A percentile compares a stretch with the other conserved stretches of the same genome.
Conservation (phyloP, 805 yeast species). For the Teunomyces atbi region DNA sequence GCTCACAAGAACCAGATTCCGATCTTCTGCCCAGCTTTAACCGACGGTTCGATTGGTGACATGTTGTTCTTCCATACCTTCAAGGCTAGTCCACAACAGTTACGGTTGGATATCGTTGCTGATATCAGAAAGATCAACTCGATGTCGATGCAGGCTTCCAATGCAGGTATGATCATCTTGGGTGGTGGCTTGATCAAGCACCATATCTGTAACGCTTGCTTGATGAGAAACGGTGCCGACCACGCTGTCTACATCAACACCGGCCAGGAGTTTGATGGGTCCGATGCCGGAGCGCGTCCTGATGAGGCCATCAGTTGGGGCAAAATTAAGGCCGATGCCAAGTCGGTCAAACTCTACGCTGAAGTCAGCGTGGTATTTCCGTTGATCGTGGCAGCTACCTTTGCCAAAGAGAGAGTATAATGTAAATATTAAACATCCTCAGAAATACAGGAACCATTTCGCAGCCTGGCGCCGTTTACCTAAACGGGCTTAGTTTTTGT, state of each 20-base stretch:
- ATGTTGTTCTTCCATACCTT: slow-evolving; percentile 98
- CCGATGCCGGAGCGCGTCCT: slow-evolving; percentile 99
- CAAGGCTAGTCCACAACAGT: slow-evolving; percentile 85
- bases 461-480: not conserved
- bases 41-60: slow-evolving; percentile 98
- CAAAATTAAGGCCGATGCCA: slow-evolving; percentile 92
- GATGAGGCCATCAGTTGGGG: slow-evolving; percentile 99
- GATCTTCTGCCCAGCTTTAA: slow-evolving; percentile 93
- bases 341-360: slow-evolving; percentile 86
- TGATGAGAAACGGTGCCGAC: slow-evolving; percentile 99
- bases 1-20: slow-evolving; percentile 97
- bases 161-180: slow-evolving; percentile 92
- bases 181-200: slow-evolving; percentile 98
- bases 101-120: slow-evolving; percentile 88
- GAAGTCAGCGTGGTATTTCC: slow-evolving; percentile 96
- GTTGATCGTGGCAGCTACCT: slow-evolving; percentile 95
- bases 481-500: not conserved
- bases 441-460: too few species aligned
- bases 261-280: slow-evolving; percentile 98
- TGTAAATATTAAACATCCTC: not conserved
- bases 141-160: slow-evolving; percentile 90
- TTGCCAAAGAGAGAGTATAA: slow-evolving; percentile 56
- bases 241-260: slow-evolving; percentile 96
- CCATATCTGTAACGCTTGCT: slow-evolving; percentile 95
- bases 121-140: slow-evolving; percentile 91